Evolutionary conservation across 2,329 filamentous ascomycete genomes (phyloP).

Genomic region (Epichloe coenophiala): DNA sequence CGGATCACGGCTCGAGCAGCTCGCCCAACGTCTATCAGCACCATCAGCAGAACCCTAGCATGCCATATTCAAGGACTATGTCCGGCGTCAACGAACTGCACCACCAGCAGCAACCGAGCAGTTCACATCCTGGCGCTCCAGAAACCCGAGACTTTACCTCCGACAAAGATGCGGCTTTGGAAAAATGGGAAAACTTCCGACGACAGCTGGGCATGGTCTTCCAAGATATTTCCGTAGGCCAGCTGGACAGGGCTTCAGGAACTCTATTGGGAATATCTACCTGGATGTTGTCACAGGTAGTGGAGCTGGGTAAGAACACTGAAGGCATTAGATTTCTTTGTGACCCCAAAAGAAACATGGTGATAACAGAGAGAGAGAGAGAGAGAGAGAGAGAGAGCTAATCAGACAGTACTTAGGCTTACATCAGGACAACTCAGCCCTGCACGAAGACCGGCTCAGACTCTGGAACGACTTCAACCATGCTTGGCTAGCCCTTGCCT

Average conservation of each 20-base stretch:
- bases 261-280: slow-evolving; percentile 38
- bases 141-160: slow-evolving; percentile 42
- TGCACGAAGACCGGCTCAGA: slow-evolving; percentile 63
- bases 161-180: slow-evolving; percentile 44
- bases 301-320: slow-evolving; percentile 37
- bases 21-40: slow-evolving; percentile 52
- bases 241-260: slow-evolving; percentile 36
- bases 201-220: slow-evolving; percentile 53
- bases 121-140: slow-evolving; percentile 25
- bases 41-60: slow-evolving; percentile 44
- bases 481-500: slow-evolving; percentile 73
- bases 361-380: too few relatives aligned
- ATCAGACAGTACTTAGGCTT: slow-evolving; percentile 39
- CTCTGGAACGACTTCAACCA: slow-evolving; percentile 93
- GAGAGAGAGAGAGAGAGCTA: background rate
- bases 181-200: slow-evolving; percentile 55
- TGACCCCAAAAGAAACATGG: background rate
- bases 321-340: background rate
- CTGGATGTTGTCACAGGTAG: slow-evolving; percentile 42
- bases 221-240: slow-evolving; percentile 48
- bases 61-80: slow-evolving; percentile 37
- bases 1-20: slow-evolving; percentile 32
- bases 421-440: slow-evolving; percentile 64
- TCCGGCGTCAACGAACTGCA: slow-evolving; percentile 32
- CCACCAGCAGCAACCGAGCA: slow-evolving; percentile 8